Conservation (phyloP, 2,329 filamentous ascomycete genomes). For the Ceratocystiopsis minuta region DNA sequence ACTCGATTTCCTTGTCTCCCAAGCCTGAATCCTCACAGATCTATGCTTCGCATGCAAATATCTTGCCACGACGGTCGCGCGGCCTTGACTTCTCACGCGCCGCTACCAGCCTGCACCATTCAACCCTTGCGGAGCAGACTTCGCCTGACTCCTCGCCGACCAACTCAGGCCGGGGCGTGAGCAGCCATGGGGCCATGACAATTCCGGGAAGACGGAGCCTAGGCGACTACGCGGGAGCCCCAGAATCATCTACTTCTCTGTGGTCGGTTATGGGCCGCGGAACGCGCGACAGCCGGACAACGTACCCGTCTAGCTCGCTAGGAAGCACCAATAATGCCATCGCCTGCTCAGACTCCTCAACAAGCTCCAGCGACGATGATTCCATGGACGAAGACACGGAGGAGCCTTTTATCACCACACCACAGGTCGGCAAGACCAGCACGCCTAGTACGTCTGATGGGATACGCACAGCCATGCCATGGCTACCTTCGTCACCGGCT, state of each 20-base stretch:
- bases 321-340: conserved; percentile 44
- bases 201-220: conserved; percentile 30
- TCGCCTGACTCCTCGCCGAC: conserved; percentile 74
- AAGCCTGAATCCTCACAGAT: conserved; percentile 71
- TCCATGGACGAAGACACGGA: conserved; percentile 58
- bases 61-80: conserved; percentile 72
- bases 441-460: conserved; percentile 20
- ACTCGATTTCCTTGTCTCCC: conserved; percentile 58
- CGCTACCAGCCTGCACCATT: conserved; percentile 88
- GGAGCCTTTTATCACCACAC: conserved; percentile 67
- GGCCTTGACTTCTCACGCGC: conserved; percentile 87
- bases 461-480: not conserved
- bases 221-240: conserved; percentile 29
- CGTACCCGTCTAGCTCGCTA: conserved; percentile 57
- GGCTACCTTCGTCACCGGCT: conserved; percentile 36
- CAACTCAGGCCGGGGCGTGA: not conserved
- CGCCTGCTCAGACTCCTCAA: conserved; percentile 61
- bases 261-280: conserved; percentile 49
- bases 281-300: conserved; percentile 27
- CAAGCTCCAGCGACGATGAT: conserved; percentile 51
- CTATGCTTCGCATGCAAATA: conserved; percentile 74
- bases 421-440: conserved; percentile 48
- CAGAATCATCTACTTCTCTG: conserved; percentile 51
- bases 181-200: conserved; percentile 28
- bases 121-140: conserved; percentile 72